Conservation (phyloP, 2,329 filamentous ascomycete species). For the Calcarisporium arbuscula region DNA sequence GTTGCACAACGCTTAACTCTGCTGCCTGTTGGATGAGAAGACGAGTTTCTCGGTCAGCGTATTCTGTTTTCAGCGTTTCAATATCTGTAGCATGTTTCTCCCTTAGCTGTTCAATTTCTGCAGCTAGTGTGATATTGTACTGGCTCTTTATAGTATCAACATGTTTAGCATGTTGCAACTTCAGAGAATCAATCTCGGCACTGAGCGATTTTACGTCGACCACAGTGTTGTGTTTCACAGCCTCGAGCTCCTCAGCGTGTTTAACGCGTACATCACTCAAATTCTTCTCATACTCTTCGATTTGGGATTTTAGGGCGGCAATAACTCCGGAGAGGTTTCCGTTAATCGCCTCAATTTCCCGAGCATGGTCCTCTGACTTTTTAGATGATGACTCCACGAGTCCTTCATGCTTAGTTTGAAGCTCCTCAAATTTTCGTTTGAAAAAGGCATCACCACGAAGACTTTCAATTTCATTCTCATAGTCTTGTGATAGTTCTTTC, state of each 20-base stretch:
- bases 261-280: slow-evolving; percentile 49
- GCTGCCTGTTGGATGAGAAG: slow-evolving; percentile 22
- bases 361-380: slow-evolving; percentile 30
- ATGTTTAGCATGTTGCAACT: slow-evolving; percentile 47
- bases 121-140: slow-evolving; percentile 30
- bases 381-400: slow-evolving; percentile 31
- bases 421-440: slow-evolving; percentile 56
- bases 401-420: slow-evolving; percentile 51
- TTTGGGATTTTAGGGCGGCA: slow-evolving; percentile 42
- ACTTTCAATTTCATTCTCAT: slow-evolving; percentile 59
- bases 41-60: slow-evolving; percentile 30
- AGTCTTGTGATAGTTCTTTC: slow-evolving; percentile 52
- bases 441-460: slow-evolving; percentile 57
- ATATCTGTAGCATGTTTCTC: slow-evolving; percentile 37
- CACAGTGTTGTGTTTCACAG: slow-evolving; percentile 45
- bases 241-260: slow-evolving; percentile 53
- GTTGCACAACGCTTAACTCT: slow-evolving; percentile 24
- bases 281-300: slow-evolving; percentile 46
- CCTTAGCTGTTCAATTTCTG: slow-evolving; percentile 36
- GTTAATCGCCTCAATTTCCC: slow-evolving; percentile 36
- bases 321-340: slow-evolving; percentile 37
- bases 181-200: slow-evolving; percentile 47
- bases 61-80: slow-evolving; percentile 35
- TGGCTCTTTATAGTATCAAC: slow-evolving; percentile 37
- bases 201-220: slow-evolving; percentile 42